These are phyloP conservation scores for Actinidia polygama DNA, from an alignment of 179 eudicot genomes.

Conservation along the genomic window DNA sequence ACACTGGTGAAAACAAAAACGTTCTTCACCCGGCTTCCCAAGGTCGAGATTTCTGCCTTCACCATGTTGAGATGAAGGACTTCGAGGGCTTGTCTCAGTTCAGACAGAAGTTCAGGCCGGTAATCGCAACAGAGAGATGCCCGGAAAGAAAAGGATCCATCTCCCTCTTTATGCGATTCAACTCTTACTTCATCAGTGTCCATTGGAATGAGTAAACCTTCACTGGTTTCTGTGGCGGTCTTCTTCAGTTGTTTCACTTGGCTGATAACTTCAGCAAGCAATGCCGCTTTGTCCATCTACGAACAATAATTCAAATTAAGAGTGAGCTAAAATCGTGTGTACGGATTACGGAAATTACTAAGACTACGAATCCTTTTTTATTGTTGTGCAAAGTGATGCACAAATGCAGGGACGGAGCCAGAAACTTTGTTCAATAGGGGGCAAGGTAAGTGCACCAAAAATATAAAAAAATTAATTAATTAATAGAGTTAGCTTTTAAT, in stretches of 20 bases:
- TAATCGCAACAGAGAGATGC: slow-evolving; percentile 57
- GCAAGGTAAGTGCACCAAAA: no score
- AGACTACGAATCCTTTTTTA: not conserved
- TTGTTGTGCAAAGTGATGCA: not conserved
- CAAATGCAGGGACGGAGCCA: not conserved
- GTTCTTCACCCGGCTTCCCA: slow-evolving; percentile 47
- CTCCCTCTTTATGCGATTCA: slow-evolving; percentile 24
- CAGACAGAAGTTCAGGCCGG: slow-evolving; percentile 45
- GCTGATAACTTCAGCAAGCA: slow-evolving; percentile 59
- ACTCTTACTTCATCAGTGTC: slow-evolving; percentile 55
- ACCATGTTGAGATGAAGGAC: slow-evolving; percentile 36
- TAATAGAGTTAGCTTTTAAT: no score
- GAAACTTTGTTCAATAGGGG: no score
- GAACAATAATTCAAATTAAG: slow-evolving; percentile 8
- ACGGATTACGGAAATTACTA: not conserved
- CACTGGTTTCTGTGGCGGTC: slow-evolving; percentile 43
- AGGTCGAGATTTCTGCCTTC: slow-evolving; percentile 51
- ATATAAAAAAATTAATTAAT: no score
- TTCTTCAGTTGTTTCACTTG: slow-evolving; percentile 53
- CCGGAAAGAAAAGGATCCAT: slow-evolving; percentile 31
- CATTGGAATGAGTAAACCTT: slow-evolving; percentile 50
- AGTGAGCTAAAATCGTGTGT: not conserved
- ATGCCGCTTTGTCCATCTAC: slow-evolving; percentile 73
- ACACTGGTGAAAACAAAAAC: slow-evolving; percentile 38
- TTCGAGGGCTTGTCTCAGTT: slow-evolving; percentile 41